Evolutionary conservation across 495 filamentous ascomycete genomes (phyloP).

Genomic region (Entonaema liquescens): DNA sequence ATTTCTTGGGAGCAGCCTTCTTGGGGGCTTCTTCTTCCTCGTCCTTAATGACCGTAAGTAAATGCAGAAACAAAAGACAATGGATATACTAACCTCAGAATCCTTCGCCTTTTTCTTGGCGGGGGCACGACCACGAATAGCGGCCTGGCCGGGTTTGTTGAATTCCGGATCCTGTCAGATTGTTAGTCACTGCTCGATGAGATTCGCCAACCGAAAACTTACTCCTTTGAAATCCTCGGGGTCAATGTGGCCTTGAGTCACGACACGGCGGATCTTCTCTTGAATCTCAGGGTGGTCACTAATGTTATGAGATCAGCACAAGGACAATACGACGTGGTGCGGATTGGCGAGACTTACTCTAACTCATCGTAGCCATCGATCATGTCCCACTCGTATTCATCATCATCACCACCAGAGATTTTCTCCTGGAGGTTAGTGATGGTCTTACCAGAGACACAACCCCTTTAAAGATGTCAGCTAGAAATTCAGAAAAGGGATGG

Average conservation of each 20-base stretch:
- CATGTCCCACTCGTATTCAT: conserved; percentile 52
- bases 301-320: conserved; percentile 10
- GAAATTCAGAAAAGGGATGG: background rate
- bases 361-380: conserved; percentile 81
- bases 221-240: conserved; percentile 83
- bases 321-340: background rate
- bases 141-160: conserved; percentile 71
- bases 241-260: conserved; percentile 76
- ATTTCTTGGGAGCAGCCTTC: conserved; percentile 47
- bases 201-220: conserved; percentile 45
- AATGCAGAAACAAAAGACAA: background rate
- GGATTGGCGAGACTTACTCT: conserved; percentile 43
- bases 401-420: conserved; percentile 41
- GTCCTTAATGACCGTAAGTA: conserved; percentile 28
- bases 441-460: conserved; percentile 76
- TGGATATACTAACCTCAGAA: conserved; percentile 41
- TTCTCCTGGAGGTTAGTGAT: conserved; percentile 64
- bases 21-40: conserved; percentile 33
- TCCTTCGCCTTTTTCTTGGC: conserved; percentile 49
- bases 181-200: conserved; percentile 29
- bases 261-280: conserved; percentile 67
- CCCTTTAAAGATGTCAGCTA: conserved; percentile 60
- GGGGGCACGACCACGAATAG: conserved; percentile 63
- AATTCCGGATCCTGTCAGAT: conserved; percentile 67
- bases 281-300: conserved; percentile 59